Evolutionary conservation across 306 rosid species (phyloP), one percentile per base, ranked within the genome.

Genomic region (Pyrus pyrifolia): DNA sequence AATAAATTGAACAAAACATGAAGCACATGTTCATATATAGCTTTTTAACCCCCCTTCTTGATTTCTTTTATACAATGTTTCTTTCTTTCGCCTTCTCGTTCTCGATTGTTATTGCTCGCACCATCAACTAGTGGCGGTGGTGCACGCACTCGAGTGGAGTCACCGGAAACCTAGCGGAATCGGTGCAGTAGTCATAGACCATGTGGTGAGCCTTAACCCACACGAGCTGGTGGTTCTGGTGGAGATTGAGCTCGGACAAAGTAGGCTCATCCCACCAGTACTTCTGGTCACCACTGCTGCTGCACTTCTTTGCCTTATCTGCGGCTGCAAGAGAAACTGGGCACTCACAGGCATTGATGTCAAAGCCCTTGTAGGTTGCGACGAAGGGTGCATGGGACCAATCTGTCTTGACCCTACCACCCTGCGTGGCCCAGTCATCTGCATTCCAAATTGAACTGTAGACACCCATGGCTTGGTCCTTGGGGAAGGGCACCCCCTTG

Each of bases 361-460:
- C 78, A 18, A 95, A 95, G n/a, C 79, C 88, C 78, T 70, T 91
- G 86, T 91, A 96, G 1, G 91, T 79, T 2, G 89, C 96, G 5
- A 89, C 10, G 79, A 96, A 96, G 0, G 99, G 99, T 10, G 96
- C 93, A 30, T 92, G 97, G 71, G 90, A 85, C 99, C 99, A 95
- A 73, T 96, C 98, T 4, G 98, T 96, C 83, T 96, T 96, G 46
- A 96, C 89, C 5, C 93, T 80, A 14, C 99, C 99, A 2, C 99
- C 99, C n/a, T 96, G 98, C 0, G 99, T 96, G n/a, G 98, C 99
- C 99, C 98, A 96, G 63, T 96, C 98, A 18, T 96, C 99, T 0
- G 97, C 99, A 19, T 92, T 96, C 99, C 98, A 96, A 27, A 96
- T 89, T 0, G 99, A 96, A 70, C 99, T 92, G 81, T 90, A 92